Evolutionary conservation across 495 filamentous ascomycete genomes (phyloP), one percentile per base, ranked within the genome.

Genomic region (Ramalina peruviana): DNA sequence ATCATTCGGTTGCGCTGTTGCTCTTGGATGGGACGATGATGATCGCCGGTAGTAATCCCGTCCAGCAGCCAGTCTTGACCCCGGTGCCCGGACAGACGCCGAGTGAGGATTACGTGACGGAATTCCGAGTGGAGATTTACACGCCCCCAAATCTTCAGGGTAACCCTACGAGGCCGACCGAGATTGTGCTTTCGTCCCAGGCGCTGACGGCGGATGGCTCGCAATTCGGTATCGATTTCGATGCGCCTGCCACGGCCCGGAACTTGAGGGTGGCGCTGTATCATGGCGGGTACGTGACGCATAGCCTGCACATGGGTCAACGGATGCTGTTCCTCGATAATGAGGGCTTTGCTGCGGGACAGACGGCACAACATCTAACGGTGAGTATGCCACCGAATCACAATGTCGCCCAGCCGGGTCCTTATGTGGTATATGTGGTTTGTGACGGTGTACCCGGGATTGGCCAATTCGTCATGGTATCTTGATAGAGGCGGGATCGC

Each of bases 301-400:
- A 81, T 56, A 70, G 65, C 23, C 55, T 81, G 30, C 78, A 81
- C 56, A 81, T 81, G 78, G 75, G 74, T 36, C 76, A 80, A 43
- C 74, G 79, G 3, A 75, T 79, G 69, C 47, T 73, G 23, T 67
- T 71, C 51, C 62, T 81, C n/a, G 75, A 80, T 47, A 63, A 58
- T 20, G 62, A 58, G n/a, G 72, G 70, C n/a, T 80, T 66, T 57
- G 43, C 33, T 17, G 45, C 67, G 3, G 72, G 69, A 10, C 55
- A 54, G 20, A 62, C 62, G 4, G 40, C 54, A 44, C 76, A 81
- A 58, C 65, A 54, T 0, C 23, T 82, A 41, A 70, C 54, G 2
- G 75, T 76, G 20, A 73, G 59, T 23, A 70, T 67, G 62, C 76
- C 79, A 16, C 74, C 76, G 16, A 78, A 70, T 50, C 63, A 57